phyloP scores from a whole-genome alignment of 129 eudicot species.

The Lactuca sativa region DNA sequence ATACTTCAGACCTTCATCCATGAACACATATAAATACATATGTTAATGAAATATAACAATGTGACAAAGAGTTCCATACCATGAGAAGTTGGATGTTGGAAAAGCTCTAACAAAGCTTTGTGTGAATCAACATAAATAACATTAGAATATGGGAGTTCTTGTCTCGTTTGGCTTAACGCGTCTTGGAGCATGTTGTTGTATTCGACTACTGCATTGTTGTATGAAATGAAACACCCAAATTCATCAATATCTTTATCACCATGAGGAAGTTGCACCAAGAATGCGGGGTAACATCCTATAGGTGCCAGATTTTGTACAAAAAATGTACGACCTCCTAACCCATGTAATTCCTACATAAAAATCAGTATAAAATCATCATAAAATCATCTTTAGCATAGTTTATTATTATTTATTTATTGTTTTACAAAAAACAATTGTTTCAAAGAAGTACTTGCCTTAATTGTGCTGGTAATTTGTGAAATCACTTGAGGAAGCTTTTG shows the following conservation, averaged over 20 bases:
- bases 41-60: background rate
- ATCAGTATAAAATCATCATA: background rate
- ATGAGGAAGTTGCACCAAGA: slow-evolving; percentile 81
- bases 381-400: background rate
- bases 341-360: slow-evolving; percentile 53
- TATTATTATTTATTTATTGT: background rate
- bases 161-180: slow-evolving; percentile 48
- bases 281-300: slow-evolving; percentile 87
- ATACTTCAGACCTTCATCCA: slow-evolving; percentile 56
- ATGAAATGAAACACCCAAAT: slow-evolving; percentile 77
- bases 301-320: slow-evolving; percentile 87
- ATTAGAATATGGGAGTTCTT: slow-evolving; percentile 47
- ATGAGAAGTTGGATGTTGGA: slow-evolving; percentile 79
- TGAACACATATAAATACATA: background rate
- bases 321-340: slow-evolving; percentile 78
- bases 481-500: slow-evolving; percentile 62
- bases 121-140: slow-evolving; percentile 68
- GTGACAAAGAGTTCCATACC: slow-evolving; percentile 38
- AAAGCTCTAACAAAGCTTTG: slow-evolving; percentile 68
- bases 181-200: slow-evolving; percentile 76
- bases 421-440: background rate
- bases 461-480: slow-evolving; percentile 58
- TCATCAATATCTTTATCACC: slow-evolving; percentile 55
- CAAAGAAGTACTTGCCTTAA: slow-evolving; percentile 49
- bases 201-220: slow-evolving; percentile 68